Conservation (phyloP, 345 rosid species). For the Aquilaria sinensis region DNA sequence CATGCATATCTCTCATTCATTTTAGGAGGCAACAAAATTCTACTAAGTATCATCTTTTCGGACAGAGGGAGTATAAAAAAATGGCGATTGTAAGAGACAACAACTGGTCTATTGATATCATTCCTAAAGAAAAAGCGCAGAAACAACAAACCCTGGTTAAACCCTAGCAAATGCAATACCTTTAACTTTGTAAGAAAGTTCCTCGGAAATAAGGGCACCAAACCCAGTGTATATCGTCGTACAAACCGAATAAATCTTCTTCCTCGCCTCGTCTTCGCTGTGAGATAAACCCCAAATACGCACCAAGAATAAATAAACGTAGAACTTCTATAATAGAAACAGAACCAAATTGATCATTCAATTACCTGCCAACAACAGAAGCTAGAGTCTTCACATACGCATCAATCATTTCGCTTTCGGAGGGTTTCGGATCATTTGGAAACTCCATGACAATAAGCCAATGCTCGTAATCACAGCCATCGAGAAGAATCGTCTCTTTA, state of each 20-base stretch:
- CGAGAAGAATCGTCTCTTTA: constrained; percentile 83
- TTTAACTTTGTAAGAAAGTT: constrained; percentile 85
- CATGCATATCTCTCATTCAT: too few relatives aligned
- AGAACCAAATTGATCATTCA: too few relatives aligned
- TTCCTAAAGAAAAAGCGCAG: background rate
- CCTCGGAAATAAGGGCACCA: constrained; percentile 93
- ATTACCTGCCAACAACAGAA: constrained; percentile 66
- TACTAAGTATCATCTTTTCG: too few relatives aligned
- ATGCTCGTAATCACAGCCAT: constrained; percentile 92
- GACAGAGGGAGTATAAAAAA: too few relatives aligned
- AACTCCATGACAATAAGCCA: constrained; percentile 98
- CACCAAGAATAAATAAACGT: background rate
- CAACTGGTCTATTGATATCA: too few relatives aligned
- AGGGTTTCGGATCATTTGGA: constrained; percentile 60
- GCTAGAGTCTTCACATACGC: constrained; percentile 80
- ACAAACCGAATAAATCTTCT: constrained; percentile 91
- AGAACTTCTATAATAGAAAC: background rate
- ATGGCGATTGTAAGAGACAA: too few relatives aligned
- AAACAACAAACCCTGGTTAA: background rate
- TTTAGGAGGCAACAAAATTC: too few relatives aligned
- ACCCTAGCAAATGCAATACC: constrained; percentile 37
- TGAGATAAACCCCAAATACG: constrained; percentile 9
- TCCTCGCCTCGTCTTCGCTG: constrained; percentile 98
- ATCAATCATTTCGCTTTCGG: constrained; percentile 79
- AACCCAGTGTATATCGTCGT: constrained; percentile 88